Percentiles rank a stretch among this genome's conserved stretches.
Conservation (phyloP, 2,329 filamentous ascomycete genomes). For the Annulohypoxylon truncatum region DNA sequence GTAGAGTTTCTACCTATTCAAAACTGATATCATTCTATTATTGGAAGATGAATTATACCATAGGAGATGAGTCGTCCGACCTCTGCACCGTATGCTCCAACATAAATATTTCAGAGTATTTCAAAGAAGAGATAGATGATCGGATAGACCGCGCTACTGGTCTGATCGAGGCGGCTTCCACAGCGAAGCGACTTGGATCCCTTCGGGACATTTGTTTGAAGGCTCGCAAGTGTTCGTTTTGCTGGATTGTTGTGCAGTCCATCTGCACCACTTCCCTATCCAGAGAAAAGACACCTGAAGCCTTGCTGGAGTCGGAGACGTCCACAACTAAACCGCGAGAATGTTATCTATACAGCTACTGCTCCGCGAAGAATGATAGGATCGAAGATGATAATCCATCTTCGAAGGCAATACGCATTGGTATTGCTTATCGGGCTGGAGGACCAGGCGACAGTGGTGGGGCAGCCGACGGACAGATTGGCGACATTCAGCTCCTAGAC, state of each 20-base stretch:
- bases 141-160: background rate
- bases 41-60: background rate
- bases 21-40: too few species aligned
- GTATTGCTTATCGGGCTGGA: conserved; percentile 7
- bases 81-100: conserved; percentile 6
- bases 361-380: conserved; percentile 3
- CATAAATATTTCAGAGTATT: conserved; percentile 11
- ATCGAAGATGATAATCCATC: background rate
- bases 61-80: background rate
- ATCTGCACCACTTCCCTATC: conserved; percentile 6
- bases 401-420: conserved; percentile 3
- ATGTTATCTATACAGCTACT: conserved; percentile 11
- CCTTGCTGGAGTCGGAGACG: background rate
- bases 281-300: conserved; percentile 5
- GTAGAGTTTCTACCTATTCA: too few species aligned
- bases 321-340: background rate
- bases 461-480: background rate
- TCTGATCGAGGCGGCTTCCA: background rate
- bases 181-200: conserved; percentile 9
- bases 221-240: conserved; percentile 4
- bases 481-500: conserved; percentile 21
- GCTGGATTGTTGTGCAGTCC: conserved; percentile 16
- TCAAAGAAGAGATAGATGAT: conserved; percentile 11
- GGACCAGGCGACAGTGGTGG: background rate
- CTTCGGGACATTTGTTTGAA: conserved; percentile 21